Conservation (phyloP, 192 early-diverging fungal species). For the Phlyctochytrium planicorne region DNA sequence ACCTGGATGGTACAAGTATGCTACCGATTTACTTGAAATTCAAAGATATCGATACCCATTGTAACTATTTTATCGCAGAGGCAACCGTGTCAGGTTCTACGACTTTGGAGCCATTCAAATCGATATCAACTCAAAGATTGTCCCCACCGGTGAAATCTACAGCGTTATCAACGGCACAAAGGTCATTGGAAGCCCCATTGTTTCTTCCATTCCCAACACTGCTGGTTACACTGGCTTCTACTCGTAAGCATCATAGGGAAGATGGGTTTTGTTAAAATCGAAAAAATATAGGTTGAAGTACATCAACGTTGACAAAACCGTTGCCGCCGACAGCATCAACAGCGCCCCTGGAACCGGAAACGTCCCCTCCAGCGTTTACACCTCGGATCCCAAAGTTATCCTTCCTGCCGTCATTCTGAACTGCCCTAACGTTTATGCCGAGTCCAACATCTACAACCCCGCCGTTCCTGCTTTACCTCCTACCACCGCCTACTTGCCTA, state of each 20-base stretch:
- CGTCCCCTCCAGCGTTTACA: not conserved
- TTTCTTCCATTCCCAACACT: not conserved
- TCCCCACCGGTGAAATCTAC: not conserved
- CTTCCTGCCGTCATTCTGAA: too few relatives aligned
- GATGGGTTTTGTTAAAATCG: too few relatives aligned
- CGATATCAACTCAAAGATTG: not conserved
- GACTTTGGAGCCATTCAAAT: not conserved
- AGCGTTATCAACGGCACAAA: not conserved
- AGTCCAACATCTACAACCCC: not conserved
- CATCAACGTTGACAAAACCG: not conserved
- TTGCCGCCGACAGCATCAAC: not conserved
- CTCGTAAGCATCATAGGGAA: not conserved
- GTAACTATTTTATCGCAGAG: not conserved
- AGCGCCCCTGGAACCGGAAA: not conserved
- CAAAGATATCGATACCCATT: not conserved
- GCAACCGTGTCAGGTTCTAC: not conserved
- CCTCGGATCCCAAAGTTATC: not conserved
- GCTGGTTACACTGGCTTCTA: conserved; percentile 3
- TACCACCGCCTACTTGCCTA: not conserved
- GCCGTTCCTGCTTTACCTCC: not conserved
- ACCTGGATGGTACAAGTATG: conserved; percentile 2
- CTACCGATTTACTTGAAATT: not conserved
- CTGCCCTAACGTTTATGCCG: conserved; percentile 1
- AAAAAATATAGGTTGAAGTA: not conserved
- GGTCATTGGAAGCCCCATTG: not conserved